Evolutionary conservation across 2,329 filamentous ascomycete species (phyloP), one percentile per base, ranked within the genome.

Genomic region (Fusarium bulbicola): DNA sequence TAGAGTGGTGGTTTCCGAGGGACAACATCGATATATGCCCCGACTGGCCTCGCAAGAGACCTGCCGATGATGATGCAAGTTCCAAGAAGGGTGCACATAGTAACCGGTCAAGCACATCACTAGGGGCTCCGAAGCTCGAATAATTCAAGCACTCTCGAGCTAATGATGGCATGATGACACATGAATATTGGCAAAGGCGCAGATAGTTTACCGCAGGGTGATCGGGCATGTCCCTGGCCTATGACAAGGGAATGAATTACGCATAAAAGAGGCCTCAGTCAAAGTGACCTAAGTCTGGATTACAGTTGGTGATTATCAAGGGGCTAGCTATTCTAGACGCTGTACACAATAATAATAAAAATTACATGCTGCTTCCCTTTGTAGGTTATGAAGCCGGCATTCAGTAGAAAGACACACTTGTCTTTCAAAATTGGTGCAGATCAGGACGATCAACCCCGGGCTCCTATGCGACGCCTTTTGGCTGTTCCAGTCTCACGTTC

Each of bases 1-100:
- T 98, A 59, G 96, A 99, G 81, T 90, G 97, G 82, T 93, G 91
- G 85, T 95, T 93, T 70, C 96, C 96, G 1, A 87, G 95, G 65
- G 91, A 93, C 42, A 89, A 91, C 46, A 98, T 99, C 72, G 96
- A 99, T 77, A 90, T 96, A 66, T 95, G 94, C 53, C 91, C 92
- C 53, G 93, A 95, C 76, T 99, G 96, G 96, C 96, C 96, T 5
- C 91, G 93, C 78, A 98, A 98, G 80, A 79, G 74, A 18, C 77
- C 80, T 11, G 76, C 79, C 8, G 79, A 80, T 39, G 80, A 83
- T 36, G 74, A 76, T 42, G 65, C 62, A 8, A 66, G 71, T 45
- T 75, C 69, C 15, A 81, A 78, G 59, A 81, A 80, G 66, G 72
- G 73, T 10, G 61, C 64, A 4, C 67, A 76, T 59, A 80, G 81